Conservation (phyloP, 106 monocot genomes). For the Acorus gramineus region DNA sequence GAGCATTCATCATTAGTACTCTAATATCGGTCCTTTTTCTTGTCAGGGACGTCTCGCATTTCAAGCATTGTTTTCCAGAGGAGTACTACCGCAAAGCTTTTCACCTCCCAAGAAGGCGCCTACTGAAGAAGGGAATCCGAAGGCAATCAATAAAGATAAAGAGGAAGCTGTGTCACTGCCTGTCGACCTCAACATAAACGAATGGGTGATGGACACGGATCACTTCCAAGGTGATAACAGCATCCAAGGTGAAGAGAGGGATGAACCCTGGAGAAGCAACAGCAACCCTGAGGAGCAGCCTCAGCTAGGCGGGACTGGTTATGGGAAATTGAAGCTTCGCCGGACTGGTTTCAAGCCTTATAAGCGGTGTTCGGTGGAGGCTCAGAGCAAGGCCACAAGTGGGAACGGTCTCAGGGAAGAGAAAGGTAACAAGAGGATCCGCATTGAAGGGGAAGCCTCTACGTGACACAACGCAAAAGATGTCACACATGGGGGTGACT, state of each 20-base stretch:
- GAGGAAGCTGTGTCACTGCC: constrained; percentile 11
- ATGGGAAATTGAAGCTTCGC: constrained; percentile 30
- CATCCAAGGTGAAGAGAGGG: background rate
- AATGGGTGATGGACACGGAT: constrained; percentile 9
- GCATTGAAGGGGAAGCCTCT: constrained; percentile 50
- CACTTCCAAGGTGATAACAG: background rate
- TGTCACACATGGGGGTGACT: too few species aligned
- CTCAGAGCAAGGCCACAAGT: constrained; percentile 18
- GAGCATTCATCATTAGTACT: constrained; percentile 12
- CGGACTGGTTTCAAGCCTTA: constrained; percentile 89
- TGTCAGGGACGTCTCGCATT: constrained; percentile 90
- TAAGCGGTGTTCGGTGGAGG: constrained; percentile 69
- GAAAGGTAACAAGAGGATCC: constrained; percentile 48
- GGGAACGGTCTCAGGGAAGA: constrained; percentile 16
- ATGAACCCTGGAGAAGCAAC: background rate
- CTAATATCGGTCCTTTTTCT: constrained; percentile 23
- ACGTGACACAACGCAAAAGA: constrained; percentile 4
- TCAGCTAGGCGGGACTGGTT: constrained; percentile 14
- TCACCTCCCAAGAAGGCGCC: constrained; percentile 26
- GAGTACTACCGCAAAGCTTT: constrained; percentile 83
- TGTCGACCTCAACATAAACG: constrained; percentile 40
- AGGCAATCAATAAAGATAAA: constrained; percentile 2
- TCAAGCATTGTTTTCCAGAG: constrained; percentile 66
- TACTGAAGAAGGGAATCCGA: constrained; percentile 2
- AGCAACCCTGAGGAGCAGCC: background rate